A percentile compares a stretch with the other conserved stretches of the same genome.
Evolutionary conservation across 495 filamentous ascomycete species (phyloP).

Genomic region (Xylaria telfairii): DNA sequence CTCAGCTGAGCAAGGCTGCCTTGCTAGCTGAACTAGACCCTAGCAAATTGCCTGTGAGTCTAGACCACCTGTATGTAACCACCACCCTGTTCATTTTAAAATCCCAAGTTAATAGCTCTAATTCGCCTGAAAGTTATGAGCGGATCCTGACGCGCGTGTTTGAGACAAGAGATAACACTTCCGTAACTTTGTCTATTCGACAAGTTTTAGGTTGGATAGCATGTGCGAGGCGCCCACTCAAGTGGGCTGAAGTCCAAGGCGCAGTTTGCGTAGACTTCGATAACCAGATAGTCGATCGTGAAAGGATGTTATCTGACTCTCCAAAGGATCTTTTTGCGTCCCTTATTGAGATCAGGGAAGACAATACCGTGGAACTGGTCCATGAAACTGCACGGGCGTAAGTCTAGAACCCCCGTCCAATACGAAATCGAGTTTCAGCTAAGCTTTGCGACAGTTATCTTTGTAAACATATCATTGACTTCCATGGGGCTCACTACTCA

Average conservation of each 20-base stretch:
- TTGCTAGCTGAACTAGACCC: constrained; percentile 42
- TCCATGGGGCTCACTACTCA: not conserved
- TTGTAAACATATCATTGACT: constrained; percentile 4
- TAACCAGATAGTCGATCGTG: constrained; percentile 32
- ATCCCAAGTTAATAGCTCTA: not conserved
- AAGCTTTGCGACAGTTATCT: not conserved
- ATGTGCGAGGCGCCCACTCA: constrained; percentile 50
- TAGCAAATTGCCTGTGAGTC: constrained; percentile 9
- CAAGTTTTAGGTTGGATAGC: constrained; percentile 52
- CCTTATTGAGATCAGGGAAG: constrained; percentile 44
- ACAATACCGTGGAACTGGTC: constrained; percentile 46
- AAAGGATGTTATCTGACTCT: constrained; percentile 35
- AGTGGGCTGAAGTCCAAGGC: constrained; percentile 53
- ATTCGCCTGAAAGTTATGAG: not conserved
- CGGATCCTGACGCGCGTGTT: constrained; percentile 17
- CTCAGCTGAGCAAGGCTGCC: constrained; percentile 36
- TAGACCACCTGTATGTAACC: constrained; percentile 21
- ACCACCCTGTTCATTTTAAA: not conserved
- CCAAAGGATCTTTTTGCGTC: constrained; percentile 53
- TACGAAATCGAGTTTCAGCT: not conserved
- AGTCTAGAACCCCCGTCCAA: constrained; percentile 25
- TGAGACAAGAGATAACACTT: constrained; percentile 6
- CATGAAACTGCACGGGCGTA: constrained; percentile 53
- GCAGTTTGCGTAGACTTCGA: constrained; percentile 44
- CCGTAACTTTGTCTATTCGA: constrained; percentile 27